Percentiles rank a stretch among this genome's conserved stretches.
phyloP scores from a whole-genome alignment of 495 filamentous ascomycete genomes.

The Aspergillus indologenus region DNA sequence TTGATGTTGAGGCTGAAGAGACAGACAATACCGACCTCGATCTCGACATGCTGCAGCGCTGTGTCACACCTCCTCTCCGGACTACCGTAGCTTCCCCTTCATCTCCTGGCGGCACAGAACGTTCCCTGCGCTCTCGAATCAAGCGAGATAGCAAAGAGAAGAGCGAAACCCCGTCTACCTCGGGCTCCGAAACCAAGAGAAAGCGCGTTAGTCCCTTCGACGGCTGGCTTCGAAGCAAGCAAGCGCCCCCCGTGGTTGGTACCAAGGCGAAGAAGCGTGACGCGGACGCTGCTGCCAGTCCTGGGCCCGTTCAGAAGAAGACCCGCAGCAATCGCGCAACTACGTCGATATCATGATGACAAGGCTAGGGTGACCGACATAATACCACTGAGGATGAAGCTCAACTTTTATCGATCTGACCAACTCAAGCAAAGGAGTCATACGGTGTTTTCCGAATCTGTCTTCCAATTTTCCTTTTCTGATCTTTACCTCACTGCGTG shows the following conservation, averaged over 20 bases:
- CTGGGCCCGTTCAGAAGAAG: conserved; percentile 30
- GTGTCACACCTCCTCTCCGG: conserved; percentile 46
- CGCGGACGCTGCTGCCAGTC: conserved; percentile 24
- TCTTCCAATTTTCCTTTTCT: not conserved
- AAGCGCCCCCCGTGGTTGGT: conserved; percentile 21
- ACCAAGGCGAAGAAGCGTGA: conserved; percentile 32
- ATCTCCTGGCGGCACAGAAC: conserved; percentile 35
- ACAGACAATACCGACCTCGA: conserved; percentile 33
- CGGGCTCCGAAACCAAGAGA: conserved; percentile 24
- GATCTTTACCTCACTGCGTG: not conserved
- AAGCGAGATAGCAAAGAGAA: conserved; percentile 22
- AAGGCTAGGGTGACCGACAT: not conserved
- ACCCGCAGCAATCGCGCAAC: conserved; percentile 22
- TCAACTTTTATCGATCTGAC: not conserved
- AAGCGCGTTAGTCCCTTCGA: conserved; percentile 63
- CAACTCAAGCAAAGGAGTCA: not conserved
- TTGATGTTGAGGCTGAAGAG: conserved; percentile 33
- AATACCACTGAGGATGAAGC: not conserved
- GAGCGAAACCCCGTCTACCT: conserved; percentile 19
- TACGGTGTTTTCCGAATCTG: not conserved
- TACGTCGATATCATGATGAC: conserved; percentile 11
- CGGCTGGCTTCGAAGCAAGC: conserved; percentile 62
- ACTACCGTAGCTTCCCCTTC: conserved; percentile 51
- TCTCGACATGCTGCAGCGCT: conserved; percentile 23
- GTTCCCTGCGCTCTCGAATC: conserved; percentile 28